Evolutionary conservation across 1,284 basidiomycete genomes (phyloP).

Genomic region (Ustilago loliicola): DNA sequence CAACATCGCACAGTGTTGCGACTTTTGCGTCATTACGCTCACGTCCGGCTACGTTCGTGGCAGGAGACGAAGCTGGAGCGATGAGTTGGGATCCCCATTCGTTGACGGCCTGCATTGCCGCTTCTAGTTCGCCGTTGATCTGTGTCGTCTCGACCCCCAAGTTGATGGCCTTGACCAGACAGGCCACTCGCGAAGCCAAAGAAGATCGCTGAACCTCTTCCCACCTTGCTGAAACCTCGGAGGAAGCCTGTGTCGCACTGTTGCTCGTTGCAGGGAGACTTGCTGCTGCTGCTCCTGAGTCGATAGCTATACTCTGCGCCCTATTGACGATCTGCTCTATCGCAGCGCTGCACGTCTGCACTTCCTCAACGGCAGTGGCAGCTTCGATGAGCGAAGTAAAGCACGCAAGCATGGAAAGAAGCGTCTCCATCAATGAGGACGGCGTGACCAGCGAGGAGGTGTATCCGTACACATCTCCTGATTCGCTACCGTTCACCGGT

Average conservation of each 20-base stretch:
- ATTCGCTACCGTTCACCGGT: not conserved
- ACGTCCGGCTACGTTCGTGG: not conserved
- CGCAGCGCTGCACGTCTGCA: constrained; percentile 16
- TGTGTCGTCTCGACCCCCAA: constrained; percentile 10
- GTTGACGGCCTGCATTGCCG: constrained; percentile 22
- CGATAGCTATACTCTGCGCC: constrained; percentile 12
- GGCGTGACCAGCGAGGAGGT: constrained; percentile 57
- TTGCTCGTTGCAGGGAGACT: constrained; percentile 13
- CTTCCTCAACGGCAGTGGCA: constrained; percentile 13
- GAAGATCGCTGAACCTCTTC: constrained; percentile 31
- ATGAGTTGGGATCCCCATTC: constrained; percentile 26
- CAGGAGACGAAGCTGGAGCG: not conserved
- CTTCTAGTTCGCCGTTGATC: constrained; percentile 22
- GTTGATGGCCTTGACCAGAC: constrained; percentile 23
- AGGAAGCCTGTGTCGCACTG: constrained; percentile 12
- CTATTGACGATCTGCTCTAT: constrained; percentile 10
- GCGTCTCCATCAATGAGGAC: constrained; percentile 48
- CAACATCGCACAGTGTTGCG: constrained; percentile 49
- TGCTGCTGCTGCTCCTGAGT: not conserved
- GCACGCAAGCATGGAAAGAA: constrained; percentile 34
- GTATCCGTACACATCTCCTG: constrained; percentile 41
- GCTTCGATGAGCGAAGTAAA: constrained; percentile 39
- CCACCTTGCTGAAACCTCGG: constrained; percentile 26
- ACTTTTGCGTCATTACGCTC: constrained; percentile 16
- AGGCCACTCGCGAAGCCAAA: constrained; percentile 18